Conservation (phyloP, 177 flowering plant genomes). For the Vitis hybrid region DNA sequence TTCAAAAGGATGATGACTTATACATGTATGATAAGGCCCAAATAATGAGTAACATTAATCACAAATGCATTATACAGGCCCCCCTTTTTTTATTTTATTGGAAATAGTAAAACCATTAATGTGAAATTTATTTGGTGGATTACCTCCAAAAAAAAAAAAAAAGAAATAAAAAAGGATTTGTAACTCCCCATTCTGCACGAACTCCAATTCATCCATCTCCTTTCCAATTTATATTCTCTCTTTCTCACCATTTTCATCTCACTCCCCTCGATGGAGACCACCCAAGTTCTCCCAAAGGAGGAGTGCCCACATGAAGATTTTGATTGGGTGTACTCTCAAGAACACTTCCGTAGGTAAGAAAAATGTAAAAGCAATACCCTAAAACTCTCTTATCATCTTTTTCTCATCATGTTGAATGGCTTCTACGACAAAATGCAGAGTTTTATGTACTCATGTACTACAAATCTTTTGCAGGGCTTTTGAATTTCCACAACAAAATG, state of each 20-base stretch:
- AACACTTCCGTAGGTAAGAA: slow-evolving; percentile 10
- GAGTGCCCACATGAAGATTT: slow-evolving; percentile 10
- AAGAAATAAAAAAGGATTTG: background rate
- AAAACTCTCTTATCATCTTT: no score
- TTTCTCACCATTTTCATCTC: background rate
- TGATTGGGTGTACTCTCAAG: slow-evolving; percentile 6
- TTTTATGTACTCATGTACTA: no score
- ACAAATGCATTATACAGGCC: slow-evolving; percentile 9
- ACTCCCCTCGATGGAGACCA: slow-evolving; percentile 14
- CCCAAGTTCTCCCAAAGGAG: background rate
- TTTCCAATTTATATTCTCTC: slow-evolving; percentile 13
- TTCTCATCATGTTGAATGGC: no score
- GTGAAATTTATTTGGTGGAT: slow-evolving; percentile 7
- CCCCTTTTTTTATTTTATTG: slow-evolving; percentile 16
- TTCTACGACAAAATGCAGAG: no score
- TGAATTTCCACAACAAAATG: slow-evolving; percentile 4
- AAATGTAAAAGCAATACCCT: no score
- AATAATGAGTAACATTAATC: background rate
- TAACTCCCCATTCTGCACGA: slow-evolving; percentile 35
- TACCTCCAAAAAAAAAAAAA: no score
- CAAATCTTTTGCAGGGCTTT: background rate
- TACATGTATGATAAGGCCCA: no score
- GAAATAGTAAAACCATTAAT: slow-evolving; percentile 26
- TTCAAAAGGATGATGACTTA: no score
- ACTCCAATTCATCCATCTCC: slow-evolving; percentile 12